These are phyloP conservation scores for Mycena haematopus DNA, from an alignment of 768 basidiomycete species.

Conservation along the genomic window DNA sequence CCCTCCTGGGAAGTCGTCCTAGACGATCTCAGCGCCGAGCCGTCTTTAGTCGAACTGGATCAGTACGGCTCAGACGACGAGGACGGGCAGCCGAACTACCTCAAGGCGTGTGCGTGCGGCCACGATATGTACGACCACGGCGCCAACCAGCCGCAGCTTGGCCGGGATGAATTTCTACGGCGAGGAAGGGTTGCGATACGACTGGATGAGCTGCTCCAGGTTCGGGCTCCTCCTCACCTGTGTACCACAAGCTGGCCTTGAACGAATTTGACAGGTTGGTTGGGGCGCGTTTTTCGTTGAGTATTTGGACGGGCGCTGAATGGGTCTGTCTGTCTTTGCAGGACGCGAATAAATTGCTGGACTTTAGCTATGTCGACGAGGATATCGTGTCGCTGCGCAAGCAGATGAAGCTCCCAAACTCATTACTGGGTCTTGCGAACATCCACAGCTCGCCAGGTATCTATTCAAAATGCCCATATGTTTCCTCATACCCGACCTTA, in stretches of 20 bases:
- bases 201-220: constrained; percentile 84
- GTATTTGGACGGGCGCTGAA: not conserved
- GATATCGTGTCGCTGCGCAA: constrained; percentile 72
- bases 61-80: constrained; percentile 80
- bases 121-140: constrained; percentile 71
- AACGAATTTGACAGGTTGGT: constrained; percentile 13
- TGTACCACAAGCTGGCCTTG: not conserved
- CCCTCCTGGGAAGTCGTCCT: constrained; percentile 62
- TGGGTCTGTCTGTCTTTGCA: constrained; percentile 45
- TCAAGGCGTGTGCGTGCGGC: constrained; percentile 71
- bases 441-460: constrained; percentile 60
- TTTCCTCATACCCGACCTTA: constrained; percentile 12
- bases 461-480: constrained; percentile 23
- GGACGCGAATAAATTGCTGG: constrained; percentile 79
- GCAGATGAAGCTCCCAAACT: constrained; percentile 66
- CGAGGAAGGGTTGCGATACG: constrained; percentile 77
- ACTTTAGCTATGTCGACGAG: constrained; percentile 78
- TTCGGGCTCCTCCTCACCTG: constrained; percentile 43
- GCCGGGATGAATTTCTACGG: constrained; percentile 70
- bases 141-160: constrained; percentile 63
- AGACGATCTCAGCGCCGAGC: constrained; percentile 54
- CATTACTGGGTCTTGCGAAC: constrained; percentile 55
- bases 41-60: constrained; percentile 59
- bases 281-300: too few relatives aligned
- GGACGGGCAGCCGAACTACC: constrained; percentile 56